Base-by-base conservation (phyloP, 306 rosid species). In the Lupinus albus region DNA sequence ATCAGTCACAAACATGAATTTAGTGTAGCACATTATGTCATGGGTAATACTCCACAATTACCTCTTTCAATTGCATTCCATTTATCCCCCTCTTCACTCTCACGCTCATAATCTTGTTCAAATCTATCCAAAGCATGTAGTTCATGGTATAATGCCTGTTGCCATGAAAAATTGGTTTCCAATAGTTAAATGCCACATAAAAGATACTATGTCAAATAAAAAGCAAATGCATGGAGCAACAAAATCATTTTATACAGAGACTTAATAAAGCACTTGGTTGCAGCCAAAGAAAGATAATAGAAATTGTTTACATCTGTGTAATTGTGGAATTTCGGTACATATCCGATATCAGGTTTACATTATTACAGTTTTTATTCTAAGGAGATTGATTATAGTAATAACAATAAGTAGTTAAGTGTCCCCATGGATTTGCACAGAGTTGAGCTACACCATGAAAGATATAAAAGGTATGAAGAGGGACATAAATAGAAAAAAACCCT, bases 141-240 rank as follows among this genome's bases (percentile, higher is more conserved):
- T 55, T 87, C 96, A 66, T 90, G 91, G 79, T 90, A 87, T 73
- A 90, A 77, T 74, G 87, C 95, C 96, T 90, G 79, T 7, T 6
- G 49, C 65, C 79, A 77, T 20, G 46, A 35, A 63, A 25, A 16
- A 35, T n/a, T 5, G 36, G 33, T 56, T 42, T 50, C 74, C 70
- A 77, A 16, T 15, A 51, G 28, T 44, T 41, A 21, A 61, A 70
- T 13, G 25, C 12, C 48, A 16, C 16, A 9, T 28, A 16, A 70
- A 62, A 47, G 36, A 14, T 9, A 25, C 47, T n/a, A 48, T 32
- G 59, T 17, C 38, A 56, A 64, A 48, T 16, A 47, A 57, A 61
- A 69, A 30, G 28, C 61, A 76, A 76, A 66, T n/a, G 44, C 46
- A 76, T 45, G 33, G 42, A 47, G 61, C 14, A 53, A 36, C n/a